Evolutionary conservation across 805 yeast genomes (phyloP), one percentile per base, ranked within the genome.

Genomic region (Candida sakaeoensis): DNA sequence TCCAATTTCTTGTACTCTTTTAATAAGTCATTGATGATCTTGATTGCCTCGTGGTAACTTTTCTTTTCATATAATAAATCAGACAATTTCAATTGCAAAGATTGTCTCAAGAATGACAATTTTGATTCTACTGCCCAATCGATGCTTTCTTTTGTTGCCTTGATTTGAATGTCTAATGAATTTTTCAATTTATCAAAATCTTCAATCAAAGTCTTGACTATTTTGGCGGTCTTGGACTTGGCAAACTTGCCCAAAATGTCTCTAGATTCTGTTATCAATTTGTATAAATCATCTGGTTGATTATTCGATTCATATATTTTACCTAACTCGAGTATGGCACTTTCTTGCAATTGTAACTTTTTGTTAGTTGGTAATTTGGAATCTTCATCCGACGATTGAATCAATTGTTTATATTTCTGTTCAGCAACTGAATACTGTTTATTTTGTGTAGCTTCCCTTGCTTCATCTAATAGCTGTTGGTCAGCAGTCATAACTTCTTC

Each of bases 191-290:
- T 57, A 44, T 86, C 90, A 53, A 86, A 79, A 46, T 78, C 68
- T 54, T 91, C 98, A 51, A 93, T 81, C 55, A 93, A 71, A 29
- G 79, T 73, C 53, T 82, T 83, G 50, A 91, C 82, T 41, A 91
- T 85, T 60, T 91, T 93, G 15, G 98, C 95, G 7, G 95, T 85
- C 62, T 93, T 93, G 12, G 96, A 85, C 65, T 93, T 93, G 34
- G 98, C 96, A 54, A 86, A 79, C 24, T 77, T 75, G 40, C 82
- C 77, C 71, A 89, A 81, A n/a, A 81, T 76, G 7, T 64, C 67
- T 51, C 93, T 77, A 1, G 95, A 81, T 29, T 77, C 72, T 9
- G 79, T 70, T 27, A 93, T 78, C 53, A 93, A 77, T 28, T 64
- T 66, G 13, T 72, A 66, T 33, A 93, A 71, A 49, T 79, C 74